These are phyloP conservation scores for Kluyveromyces sp. DNA, from an alignment of 1,139 yeast genomes.

Conservation along the genomic window DNA sequence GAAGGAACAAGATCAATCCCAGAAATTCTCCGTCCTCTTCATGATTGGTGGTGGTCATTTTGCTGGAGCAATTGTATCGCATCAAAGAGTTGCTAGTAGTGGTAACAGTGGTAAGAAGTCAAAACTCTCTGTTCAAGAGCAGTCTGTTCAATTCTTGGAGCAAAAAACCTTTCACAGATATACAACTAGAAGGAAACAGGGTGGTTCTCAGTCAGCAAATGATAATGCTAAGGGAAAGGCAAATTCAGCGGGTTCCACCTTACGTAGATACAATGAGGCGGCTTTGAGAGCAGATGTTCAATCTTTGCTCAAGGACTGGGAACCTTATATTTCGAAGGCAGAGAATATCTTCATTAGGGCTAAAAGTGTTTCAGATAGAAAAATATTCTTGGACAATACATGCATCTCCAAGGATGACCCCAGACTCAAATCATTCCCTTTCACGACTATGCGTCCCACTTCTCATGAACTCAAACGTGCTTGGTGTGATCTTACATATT, in stretches of 20 bases:
- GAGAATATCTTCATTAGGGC: slow-evolving; percentile 76
- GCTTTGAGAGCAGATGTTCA: slow-evolving; percentile 73
- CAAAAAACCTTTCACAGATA: slow-evolving; percentile 91
- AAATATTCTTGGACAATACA: slow-evolving; percentile 57
- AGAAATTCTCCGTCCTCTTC: slow-evolving; percentile 55
- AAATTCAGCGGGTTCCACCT: slow-evolving; percentile 87
- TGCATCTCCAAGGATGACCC: slow-evolving; percentile 42
- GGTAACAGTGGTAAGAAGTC: slow-evolving; percentile 38
- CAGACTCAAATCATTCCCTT: slow-evolving; percentile 67
- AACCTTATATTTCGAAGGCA: slow-evolving; percentile 47
- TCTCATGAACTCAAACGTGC: slow-evolving; percentile 72
- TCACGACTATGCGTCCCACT: slow-evolving; percentile 86
- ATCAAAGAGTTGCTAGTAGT: slow-evolving; percentile 44
- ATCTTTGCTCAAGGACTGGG: slow-evolving; percentile 62
- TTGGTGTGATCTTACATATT: slow-evolving; percentile 71
- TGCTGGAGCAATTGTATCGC: slow-evolving; percentile 89
- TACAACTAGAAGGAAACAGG: slow-evolving; percentile 94
- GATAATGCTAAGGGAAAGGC: slow-evolving; percentile 94
- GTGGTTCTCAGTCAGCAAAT: slow-evolving; percentile 91
- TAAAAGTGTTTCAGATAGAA: slow-evolving; percentile 62
- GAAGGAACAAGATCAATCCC: slow-evolving; percentile 23
- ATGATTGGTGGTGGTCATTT: slow-evolving; percentile 99
- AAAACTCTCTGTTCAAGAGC: slow-evolving; percentile 42
- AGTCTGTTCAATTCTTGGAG: slow-evolving; percentile 55
- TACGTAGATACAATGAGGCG: slow-evolving; percentile 84